Evolutionary conservation across 768 basidiomycete genomes (phyloP).

Genomic region (Russula foetens): DNA sequence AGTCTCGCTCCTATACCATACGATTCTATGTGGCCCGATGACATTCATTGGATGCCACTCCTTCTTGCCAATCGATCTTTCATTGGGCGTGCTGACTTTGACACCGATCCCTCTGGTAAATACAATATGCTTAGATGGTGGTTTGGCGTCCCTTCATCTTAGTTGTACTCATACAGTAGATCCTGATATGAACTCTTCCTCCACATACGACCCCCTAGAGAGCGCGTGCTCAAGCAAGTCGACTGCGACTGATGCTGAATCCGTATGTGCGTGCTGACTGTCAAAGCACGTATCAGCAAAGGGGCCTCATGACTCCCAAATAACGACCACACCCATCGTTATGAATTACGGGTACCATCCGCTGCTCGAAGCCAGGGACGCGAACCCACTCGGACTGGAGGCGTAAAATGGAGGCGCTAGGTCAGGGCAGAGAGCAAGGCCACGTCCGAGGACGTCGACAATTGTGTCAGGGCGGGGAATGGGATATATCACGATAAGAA

Average conservation of each 20-base stretch:
- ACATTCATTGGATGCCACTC: slow-evolving; percentile 60
- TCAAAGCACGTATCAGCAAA: neutral
- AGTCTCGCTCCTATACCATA: slow-evolving; percentile 45
- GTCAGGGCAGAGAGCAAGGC: slow-evolving; percentile 28
- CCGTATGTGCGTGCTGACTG: too few relatives aligned
- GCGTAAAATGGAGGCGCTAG: slow-evolving; percentile 34
- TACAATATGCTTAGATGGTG: slow-evolving; percentile 17
- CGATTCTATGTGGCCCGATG: slow-evolving; percentile 54
- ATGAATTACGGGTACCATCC: slow-evolving; percentile 42
- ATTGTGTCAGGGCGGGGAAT: slow-evolving; percentile 56
- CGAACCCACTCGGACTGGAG: slow-evolving; percentile 42
- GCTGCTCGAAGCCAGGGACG: slow-evolving; percentile 20
- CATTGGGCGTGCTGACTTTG: slow-evolving; percentile 42
- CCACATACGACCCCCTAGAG: slow-evolving; percentile 1
- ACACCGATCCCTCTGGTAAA: slow-evolving; percentile 2
- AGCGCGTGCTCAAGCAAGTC: slow-evolving; percentile 39
- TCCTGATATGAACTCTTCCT: neutral
- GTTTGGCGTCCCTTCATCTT: slow-evolving; percentile 15
- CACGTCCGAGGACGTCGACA: slow-evolving; percentile 45
- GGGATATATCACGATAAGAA: slow-evolving; percentile 43
- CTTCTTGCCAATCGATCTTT: slow-evolving; percentile 38
- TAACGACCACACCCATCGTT: slow-evolving; percentile 51
- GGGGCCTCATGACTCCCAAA: neutral
- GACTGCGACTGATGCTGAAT: slow-evolving; percentile 44
- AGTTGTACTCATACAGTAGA: neutral